These are phyloP conservation scores for Colletotrichum caudatum DNA, from an alignment of 2,329 filamentous ascomycete genomes.

Conservation along the genomic window DNA sequence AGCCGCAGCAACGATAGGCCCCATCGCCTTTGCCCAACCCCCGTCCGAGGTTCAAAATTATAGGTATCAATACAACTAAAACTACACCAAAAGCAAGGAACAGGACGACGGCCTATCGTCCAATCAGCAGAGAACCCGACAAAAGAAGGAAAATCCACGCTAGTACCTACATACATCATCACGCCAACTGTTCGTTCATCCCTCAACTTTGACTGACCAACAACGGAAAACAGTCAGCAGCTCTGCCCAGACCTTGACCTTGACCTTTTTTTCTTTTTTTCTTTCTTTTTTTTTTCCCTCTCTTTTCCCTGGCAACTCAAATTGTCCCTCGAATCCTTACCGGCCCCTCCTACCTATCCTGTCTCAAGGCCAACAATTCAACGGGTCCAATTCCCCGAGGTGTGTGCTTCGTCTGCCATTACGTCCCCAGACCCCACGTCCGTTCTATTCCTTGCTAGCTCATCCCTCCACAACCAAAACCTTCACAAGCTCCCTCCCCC, in stretches of 20 bases:
- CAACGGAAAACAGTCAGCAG: not conserved
- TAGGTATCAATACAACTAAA: no score
- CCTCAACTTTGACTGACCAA: not conserved
- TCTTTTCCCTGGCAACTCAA: conserved; percentile 10
- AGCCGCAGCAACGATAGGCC: conserved; percentile 5
- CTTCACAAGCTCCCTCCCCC: conserved; percentile 34
- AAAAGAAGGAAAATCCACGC: not conserved
- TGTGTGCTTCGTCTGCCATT: conserved; percentile 28
- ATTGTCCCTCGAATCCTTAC: conserved; percentile 9
- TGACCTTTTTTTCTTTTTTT: no score
- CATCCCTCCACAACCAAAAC: conserved; percentile 37
- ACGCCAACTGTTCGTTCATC: not conserved
- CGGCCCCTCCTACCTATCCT: not conserved
- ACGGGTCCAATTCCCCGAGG: not conserved
- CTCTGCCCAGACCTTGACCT: not conserved
- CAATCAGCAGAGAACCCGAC: not conserved
- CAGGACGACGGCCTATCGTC: not conserved
- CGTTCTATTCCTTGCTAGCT: conserved; percentile 36
- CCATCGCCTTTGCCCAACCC: not conserved
- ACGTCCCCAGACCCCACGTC: conserved; percentile 31
- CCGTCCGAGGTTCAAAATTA: not conserved
- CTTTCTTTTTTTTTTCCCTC: not conserved
- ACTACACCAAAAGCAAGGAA: not conserved
- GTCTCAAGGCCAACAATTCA: not conserved
- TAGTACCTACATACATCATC: not conserved